A percentile compares a stretch with the other conserved stretches of the same genome.
These are phyloP conservation scores for Venturia nashicola DNA, from an alignment of 2,329 filamentous ascomycete genomes.

Conservation along the genomic window DNA sequence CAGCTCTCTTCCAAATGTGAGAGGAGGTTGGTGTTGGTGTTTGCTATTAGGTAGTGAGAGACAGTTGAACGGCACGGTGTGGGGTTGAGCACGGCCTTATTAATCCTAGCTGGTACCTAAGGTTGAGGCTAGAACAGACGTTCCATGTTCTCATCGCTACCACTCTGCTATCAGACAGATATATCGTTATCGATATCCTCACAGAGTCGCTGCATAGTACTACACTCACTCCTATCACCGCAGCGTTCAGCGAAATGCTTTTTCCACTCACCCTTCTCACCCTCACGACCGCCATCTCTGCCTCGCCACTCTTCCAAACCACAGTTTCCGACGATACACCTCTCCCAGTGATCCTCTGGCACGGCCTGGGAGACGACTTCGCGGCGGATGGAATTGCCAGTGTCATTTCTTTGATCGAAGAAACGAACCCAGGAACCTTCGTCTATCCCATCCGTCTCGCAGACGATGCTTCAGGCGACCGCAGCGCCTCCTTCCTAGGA, in stretches of 20 bases:
- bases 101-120: too few species aligned
- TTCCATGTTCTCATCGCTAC: too few species aligned
- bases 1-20: not conserved
- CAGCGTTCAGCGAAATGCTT: not conserved
- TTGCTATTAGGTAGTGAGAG: not conserved
- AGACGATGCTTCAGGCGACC: slow-evolving; percentile 55
- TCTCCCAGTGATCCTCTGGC: slow-evolving; percentile 88
- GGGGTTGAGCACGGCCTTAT: not conserved
- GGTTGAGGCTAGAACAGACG: too few species aligned
- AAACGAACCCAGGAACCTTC: slow-evolving; percentile 68
- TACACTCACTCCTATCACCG: not conserved
- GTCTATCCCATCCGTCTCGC: slow-evolving; percentile 68
- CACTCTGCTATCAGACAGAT: too few species aligned
- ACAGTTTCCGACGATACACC: slow-evolving; percentile 32
- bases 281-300: not conserved
- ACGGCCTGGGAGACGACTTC: slow-evolving; percentile 70
- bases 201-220: too few species aligned
- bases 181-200: too few species aligned
- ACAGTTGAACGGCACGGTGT: not conserved
- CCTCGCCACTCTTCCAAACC: not conserved
- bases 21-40: not conserved
- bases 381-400: slow-evolving; percentile 60
- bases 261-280: not conserved
- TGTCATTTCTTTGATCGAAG: slow-evolving; percentile 59
- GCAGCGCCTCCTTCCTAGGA: slow-evolving; percentile 77